These are phyloP conservation scores for Lasiodiplodia sp. DNA, from an alignment of 2,329 filamentous ascomycete genomes.

Conservation along the genomic window DNA sequence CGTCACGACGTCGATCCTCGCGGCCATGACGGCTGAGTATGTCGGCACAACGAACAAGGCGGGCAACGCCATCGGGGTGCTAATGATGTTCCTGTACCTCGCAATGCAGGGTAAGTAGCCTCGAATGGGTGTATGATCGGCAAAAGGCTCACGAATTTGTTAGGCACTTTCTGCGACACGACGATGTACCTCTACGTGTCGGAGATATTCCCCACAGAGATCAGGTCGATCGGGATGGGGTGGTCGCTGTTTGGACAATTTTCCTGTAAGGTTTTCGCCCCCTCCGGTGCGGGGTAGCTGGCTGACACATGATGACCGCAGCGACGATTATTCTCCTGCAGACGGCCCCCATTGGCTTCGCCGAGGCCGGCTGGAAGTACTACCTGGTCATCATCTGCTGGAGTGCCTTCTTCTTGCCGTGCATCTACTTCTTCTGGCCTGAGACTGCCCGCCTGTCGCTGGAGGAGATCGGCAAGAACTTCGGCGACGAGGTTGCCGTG, in stretches of 20 bases:
- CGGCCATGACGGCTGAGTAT: conserved; percentile 48
- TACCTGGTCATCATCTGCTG: conserved; percentile 50
- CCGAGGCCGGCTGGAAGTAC: conserved; percentile 58
- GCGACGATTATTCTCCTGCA: conserved; percentile 54
- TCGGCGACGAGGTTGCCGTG: conserved; percentile 55
- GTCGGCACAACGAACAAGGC: conserved; percentile 49
- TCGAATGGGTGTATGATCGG: conserved; percentile 39
- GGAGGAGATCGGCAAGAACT: conserved; percentile 56
- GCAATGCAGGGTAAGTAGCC: conserved; percentile 50
- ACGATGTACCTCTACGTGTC: conserved; percentile 52
- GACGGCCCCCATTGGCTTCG: conserved; percentile 40
- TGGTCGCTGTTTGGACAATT: conserved; percentile 57
- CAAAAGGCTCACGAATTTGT: background rate
- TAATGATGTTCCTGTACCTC: conserved; percentile 56
- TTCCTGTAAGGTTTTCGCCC: conserved; percentile 17
- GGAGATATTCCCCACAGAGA: conserved; percentile 56
- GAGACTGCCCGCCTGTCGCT: conserved; percentile 47
- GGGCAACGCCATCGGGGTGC: conserved; percentile 52
- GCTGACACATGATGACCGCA: conserved; percentile 22
- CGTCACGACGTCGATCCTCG: conserved; percentile 33
- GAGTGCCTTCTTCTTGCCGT: conserved; percentile 51
- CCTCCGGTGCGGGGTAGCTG: background rate
- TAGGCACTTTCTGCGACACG: conserved; percentile 50
- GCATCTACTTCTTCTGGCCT: conserved; percentile 52
- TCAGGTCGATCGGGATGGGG: conserved; percentile 60